A percentile compares a stretch with the other conserved stretches of the same genome.
Evolutionary conservation across 208 protist species (phyloP).

Genomic region (Tetramitus jugosus): DNA sequence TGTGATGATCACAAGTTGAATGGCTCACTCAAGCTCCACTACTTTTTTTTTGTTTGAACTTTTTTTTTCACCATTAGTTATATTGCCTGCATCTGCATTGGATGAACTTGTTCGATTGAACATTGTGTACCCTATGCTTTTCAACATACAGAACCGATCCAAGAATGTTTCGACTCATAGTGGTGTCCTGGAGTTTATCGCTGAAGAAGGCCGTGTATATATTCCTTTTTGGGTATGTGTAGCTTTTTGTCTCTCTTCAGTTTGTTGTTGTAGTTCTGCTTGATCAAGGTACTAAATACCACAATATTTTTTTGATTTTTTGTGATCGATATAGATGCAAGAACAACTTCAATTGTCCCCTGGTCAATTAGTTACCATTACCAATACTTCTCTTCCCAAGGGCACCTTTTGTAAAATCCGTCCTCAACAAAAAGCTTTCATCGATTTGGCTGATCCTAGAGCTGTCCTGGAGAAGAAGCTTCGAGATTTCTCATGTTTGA

Average conservation of each 20-base stretch:
- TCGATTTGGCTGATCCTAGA: conserved; percentile 80
- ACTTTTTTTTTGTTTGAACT: not conserved
- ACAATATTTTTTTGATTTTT: conserved; percentile 6
- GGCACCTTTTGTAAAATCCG: conserved; percentile 77
- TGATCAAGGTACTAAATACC: no score
- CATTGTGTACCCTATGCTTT: conserved; percentile 78
- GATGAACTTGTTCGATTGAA: conserved; percentile 58
- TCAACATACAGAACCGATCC: conserved; percentile 56
- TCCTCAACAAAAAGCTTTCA: conserved; percentile 73
- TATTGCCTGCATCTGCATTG: conserved; percentile 63
- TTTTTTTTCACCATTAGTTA: conserved; percentile 50
- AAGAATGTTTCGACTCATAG: conserved; percentile 50
- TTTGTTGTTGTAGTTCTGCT: no score
- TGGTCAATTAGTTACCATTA: conserved; percentile 53
- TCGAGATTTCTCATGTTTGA: conserved; percentile 73
- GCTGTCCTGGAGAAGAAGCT: conserved; percentile 77
- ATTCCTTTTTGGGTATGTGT: conserved; percentile 67
- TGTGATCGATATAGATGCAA: conserved; percentile 59
- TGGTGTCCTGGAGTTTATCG: conserved; percentile 81
- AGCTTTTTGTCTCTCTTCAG: no score
- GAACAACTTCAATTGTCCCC: conserved; percentile 56
- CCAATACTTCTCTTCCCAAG: conserved; percentile 58
- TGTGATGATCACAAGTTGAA: no score
- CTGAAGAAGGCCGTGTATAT: conserved; percentile 67
- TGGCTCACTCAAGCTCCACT: no score